Conservation (phyloP, 1,139 yeast genomes). For the Kluyveromyces marxianus region DNA sequence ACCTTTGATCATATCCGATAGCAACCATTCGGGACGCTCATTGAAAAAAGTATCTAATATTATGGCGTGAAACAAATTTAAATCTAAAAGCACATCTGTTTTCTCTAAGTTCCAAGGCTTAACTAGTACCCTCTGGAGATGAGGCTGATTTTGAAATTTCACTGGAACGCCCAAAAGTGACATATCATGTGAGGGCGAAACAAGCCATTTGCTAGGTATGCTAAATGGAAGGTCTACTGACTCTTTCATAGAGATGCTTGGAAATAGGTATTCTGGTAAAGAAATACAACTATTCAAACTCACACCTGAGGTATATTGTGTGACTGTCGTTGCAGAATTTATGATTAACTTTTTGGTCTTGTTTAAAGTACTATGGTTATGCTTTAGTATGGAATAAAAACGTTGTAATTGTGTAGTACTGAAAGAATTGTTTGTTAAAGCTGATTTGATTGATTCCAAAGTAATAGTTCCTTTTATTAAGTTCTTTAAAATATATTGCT, state of each 20-base stretch:
- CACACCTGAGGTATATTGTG: neutral
- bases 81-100: neutral
- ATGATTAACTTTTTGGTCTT: neutral
- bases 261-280: neutral
- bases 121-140: slow-evolving; percentile 5
- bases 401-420: neutral
- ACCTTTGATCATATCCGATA: neutral
- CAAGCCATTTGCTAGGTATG: neutral
- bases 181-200: neutral
- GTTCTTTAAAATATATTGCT: neutral
- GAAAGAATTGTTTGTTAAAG: neutral
- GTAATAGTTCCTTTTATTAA: neutral
- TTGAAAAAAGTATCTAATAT: slow-evolving; percentile 3
- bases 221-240: neutral
- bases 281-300: neutral
- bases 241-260: neutral
- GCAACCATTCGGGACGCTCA: neutral
- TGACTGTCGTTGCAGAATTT: neutral
- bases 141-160: slow-evolving; percentile 3
- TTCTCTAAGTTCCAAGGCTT: neutral
- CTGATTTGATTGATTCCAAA: neutral
- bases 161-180: neutral
- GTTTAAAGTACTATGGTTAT: neutral
- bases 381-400: neutral
- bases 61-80: slow-evolving; percentile 6